Base-by-base conservation (phyloP, 352 stramenopile genomes). In the Thalassiosira ordinaria region DNA sequence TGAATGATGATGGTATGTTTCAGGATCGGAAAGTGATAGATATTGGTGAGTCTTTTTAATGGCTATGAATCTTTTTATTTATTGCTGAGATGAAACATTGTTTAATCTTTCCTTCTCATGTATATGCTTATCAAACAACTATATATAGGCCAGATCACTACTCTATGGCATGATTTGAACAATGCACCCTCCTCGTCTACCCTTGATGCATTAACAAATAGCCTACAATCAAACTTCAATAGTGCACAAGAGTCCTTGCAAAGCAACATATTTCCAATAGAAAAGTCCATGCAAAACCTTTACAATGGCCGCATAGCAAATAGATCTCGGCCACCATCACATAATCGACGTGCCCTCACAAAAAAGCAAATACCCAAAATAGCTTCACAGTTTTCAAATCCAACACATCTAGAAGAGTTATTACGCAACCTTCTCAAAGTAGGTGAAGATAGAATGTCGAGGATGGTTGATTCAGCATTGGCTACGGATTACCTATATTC, bases 61-160 rank as follows among this genome's bases (percentile, higher is more conserved):
- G n/a, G n/a, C n/a, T n/a, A n/a, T n/a, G n/a, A n/a, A n/a, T n/a
- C n/a, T n/a, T n/a, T n/a, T n/a, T n/a, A n/a, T n/a, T n/a, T n/a
- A n/a, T n/a, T n/a, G n/a, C n/a, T n/a, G n/a, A n/a, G n/a, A n/a
- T n/a, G n/a, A n/a, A n/a, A n/a, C n/a, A n/a, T n/a, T n/a, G n/a
- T n/a, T n/a, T n/a, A n/a, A n/a, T n/a, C n/a, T n/a, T n/a, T n/a
- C n/a, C n/a, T n/a, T n/a, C n/a, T n/a, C n/a, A n/a, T n/a, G n/a
- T n/a, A n/a, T n/a, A n/a, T n/a, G n/a, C n/a, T n/a, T n/a, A n/a
- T n/a, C n/a, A n/a, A n/a, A n/a, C n/a, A n/a, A n/a, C n/a, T n/a
- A 89, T 65, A 24, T 83, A 6, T 22, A 60, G 87, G 86, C 44
- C 86, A 92, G 68, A 81, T 92, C n/a, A 93, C 89, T 16, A 91